These are phyloP conservation scores for Oxytropis ochrocephala DNA, from an alignment of 306 rosid genomes.

Conservation along the genomic window DNA sequence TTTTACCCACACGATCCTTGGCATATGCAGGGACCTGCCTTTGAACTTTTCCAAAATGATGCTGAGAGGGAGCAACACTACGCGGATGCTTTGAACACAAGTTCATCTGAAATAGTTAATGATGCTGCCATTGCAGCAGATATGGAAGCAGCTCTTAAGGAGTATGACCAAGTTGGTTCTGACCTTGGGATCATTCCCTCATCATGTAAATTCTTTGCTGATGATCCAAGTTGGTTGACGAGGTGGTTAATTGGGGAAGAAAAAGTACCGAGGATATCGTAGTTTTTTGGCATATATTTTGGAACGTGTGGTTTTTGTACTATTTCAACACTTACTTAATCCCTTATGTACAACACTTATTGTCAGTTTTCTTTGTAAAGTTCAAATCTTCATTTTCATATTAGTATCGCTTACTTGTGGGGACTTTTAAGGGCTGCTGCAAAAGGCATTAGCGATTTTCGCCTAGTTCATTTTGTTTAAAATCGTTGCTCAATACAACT, in stretches of 20 bases:
- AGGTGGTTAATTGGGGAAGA: constrained; percentile 84
- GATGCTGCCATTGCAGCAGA: constrained; percentile 53
- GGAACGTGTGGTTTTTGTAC: neutral
- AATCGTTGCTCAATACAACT: too few relatives aligned
- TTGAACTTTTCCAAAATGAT: constrained; percentile 62
- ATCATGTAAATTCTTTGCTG: constrained; percentile 56
- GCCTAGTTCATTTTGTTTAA: too few relatives aligned
- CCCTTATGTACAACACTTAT: constrained; percentile 15
- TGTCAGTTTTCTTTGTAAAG: neutral
- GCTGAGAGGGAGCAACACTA: constrained; percentile 68
- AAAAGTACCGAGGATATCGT: constrained; percentile 44
- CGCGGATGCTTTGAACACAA: constrained; percentile 49
- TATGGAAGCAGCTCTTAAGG: constrained; percentile 80
- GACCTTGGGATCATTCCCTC: constrained; percentile 81
- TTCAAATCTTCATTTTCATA: constrained; percentile 10
- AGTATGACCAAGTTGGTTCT: constrained; percentile 63
- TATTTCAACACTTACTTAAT: neutral
- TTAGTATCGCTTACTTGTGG: too few relatives aligned
- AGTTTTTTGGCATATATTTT: neutral
- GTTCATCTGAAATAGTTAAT: constrained; percentile 44
- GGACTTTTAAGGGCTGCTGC: too few relatives aligned
- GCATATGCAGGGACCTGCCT: constrained; percentile 59
- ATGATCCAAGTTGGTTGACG: constrained; percentile 90
- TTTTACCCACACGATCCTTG: neutral
- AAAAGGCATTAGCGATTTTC: too few relatives aligned